Percentiles rank a stretch among this genome's conserved stretches.
These are phyloP conservation scores for Trichoderma sp. DNA, from an alignment of 2,329 filamentous ascomycete genomes.

Conservation along the genomic window DNA sequence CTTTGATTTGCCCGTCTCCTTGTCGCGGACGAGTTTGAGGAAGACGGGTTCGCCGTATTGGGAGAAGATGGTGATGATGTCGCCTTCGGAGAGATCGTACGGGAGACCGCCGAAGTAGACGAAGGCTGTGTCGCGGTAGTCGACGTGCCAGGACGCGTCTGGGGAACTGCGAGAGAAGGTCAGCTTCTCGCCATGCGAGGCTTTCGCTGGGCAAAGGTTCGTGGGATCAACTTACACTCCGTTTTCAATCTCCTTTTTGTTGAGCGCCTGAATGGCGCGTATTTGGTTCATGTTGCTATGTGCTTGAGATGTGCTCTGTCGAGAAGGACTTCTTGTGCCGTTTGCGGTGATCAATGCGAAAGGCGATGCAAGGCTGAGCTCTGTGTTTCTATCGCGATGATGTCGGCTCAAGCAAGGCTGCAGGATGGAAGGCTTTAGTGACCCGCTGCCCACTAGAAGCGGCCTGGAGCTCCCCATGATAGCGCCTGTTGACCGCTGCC, in stretches of 20 bases:
- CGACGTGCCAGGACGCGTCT: constrained; percentile 92
- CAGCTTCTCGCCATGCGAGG: constrained; percentile 29
- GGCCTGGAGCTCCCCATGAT: background rate
- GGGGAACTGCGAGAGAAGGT: constrained; percentile 59
- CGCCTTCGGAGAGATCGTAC: constrained; percentile 91
- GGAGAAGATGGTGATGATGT: constrained; percentile 94
- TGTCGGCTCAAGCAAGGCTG: constrained; percentile 6
- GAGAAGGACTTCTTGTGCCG: background rate
- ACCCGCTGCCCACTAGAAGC: background rate
- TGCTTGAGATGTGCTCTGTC: background rate
- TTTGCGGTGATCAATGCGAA: background rate
- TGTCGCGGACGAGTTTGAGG: constrained; percentile 89
- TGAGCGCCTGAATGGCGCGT: constrained; percentile 86
- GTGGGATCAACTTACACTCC: constrained; percentile 63
- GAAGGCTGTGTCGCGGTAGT: constrained; percentile 97
- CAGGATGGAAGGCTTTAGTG: background rate
- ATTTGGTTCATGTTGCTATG: constrained; percentile 81
- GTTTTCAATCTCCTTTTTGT: constrained; percentile 91
- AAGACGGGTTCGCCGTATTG: constrained; percentile 95
- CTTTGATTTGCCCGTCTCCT: constrained; percentile 91
- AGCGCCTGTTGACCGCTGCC: background rate
- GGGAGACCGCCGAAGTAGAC: constrained; percentile 94
- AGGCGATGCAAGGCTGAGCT: constrained; percentile 23
- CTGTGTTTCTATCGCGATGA: background rate
- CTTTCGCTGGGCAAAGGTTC: background rate